phyloP scores from a whole-genome alignment of 2,329 filamentous ascomycete genomes.

The Scedosporium dehoogii region DNA sequence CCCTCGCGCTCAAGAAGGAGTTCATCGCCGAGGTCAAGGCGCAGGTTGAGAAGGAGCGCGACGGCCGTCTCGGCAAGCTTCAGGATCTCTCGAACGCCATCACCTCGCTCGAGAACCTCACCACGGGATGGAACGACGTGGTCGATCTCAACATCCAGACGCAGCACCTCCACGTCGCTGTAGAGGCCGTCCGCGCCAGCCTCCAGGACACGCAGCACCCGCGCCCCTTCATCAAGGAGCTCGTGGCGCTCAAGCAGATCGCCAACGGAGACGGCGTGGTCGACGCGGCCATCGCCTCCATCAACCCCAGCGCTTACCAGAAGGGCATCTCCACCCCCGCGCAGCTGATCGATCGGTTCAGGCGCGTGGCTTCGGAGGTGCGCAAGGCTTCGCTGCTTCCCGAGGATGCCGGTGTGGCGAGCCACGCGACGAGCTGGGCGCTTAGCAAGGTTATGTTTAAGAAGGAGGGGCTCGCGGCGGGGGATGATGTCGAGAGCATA shows the following conservation, averaged over 20 bases:
- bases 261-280: conserved; percentile 77
- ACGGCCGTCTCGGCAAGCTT: conserved; percentile 77
- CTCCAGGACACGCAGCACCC: conserved; percentile 67
- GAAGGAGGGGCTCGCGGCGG: conserved; percentile 75
- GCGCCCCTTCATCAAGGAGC: conserved; percentile 80
- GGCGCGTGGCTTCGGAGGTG: conserved; percentile 82
- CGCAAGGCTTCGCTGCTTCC: conserved; percentile 89
- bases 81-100: conserved; percentile 70
- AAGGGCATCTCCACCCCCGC: conserved; percentile 74
- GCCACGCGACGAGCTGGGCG: conserved; percentile 81
- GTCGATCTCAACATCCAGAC: conserved; percentile 86
- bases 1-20: conserved; percentile 74
- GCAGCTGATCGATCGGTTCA: conserved; percentile 91
- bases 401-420: conserved; percentile 87
- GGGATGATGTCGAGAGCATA: conserved; percentile 88
- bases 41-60: conserved; percentile 80
- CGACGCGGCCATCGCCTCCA: conserved; percentile 88
- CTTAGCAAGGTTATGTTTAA: conserved; percentile 94
- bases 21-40: conserved; percentile 70
- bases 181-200: conserved; percentile 81
- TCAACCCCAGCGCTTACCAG: conserved; percentile 90
- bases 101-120: conserved; percentile 75
- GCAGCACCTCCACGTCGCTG: conserved; percentile 90
- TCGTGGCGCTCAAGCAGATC: conserved; percentile 90
- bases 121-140: conserved; percentile 80